A percentile compares a stretch with the other conserved stretches of the same genome.
These are phyloP conservation scores for Dactylellina parvicollis DNA, from an alignment of 2,329 filamentous ascomycete genomes.

Conservation along the genomic window DNA sequence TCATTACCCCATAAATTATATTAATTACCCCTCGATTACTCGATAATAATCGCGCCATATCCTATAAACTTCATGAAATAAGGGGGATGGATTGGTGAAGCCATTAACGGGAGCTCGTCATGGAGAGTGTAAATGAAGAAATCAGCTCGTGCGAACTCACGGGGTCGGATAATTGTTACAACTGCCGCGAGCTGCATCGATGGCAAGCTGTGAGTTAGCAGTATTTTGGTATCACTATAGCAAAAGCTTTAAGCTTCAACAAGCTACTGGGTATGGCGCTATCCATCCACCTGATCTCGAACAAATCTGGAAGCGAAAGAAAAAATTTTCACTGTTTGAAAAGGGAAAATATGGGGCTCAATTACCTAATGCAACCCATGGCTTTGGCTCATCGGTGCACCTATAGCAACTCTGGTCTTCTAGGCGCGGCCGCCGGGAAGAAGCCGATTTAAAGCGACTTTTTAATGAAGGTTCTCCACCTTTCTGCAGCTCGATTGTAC, in stretches of 20 bases:
- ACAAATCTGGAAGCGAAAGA: conserved; percentile 34
- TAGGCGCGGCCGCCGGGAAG: conserved; percentile 38
- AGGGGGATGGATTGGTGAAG: not conserved
- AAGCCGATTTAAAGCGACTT: conserved; percentile 48
- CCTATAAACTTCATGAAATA: not conserved
- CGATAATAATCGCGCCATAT: conserved; percentile 47
- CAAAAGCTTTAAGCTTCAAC: conserved; percentile 13
- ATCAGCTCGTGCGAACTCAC: conserved; percentile 1
- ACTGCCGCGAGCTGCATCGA: conserved; percentile 4
- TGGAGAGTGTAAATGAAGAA: not conserved
- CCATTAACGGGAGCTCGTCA: conserved; percentile 3
- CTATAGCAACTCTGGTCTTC: not conserved
- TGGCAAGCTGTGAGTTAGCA: not conserved
- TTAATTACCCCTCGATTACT: conserved; percentile 50
- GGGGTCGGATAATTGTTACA: not conserved
- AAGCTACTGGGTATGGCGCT: conserved; percentile 13
- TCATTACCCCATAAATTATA: conserved; percentile 45
- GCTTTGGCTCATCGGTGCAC: not conserved
- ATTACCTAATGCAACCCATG: conserved; percentile 46
- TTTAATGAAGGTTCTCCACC: not conserved
- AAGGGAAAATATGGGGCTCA: conserved; percentile 16
- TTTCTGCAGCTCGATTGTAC: not conserved
- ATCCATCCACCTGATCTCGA: conserved; percentile 15
- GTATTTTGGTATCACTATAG: not conserved
- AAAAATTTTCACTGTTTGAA: conserved; percentile 24